phyloP scores from a whole-genome alignment of 2,329 filamentous ascomycete species.

The Hirsutella minnesotensis region DNA sequence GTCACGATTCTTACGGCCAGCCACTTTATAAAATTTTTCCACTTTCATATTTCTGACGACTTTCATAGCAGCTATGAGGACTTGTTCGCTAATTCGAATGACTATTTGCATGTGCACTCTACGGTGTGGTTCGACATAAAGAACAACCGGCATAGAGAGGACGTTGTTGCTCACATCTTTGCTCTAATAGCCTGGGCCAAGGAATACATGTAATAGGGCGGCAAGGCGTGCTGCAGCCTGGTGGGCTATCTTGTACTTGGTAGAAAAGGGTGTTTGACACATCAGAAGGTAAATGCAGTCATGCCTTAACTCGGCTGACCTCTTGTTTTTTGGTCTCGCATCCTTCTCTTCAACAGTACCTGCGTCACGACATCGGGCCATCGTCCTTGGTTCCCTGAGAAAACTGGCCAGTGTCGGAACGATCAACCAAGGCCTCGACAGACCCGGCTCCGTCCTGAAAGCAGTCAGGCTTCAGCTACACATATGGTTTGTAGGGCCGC shows the following conservation, averaged over 20 bases:
- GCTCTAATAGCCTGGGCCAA: conserved; percentile 1
- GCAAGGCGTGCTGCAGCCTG: neutral
- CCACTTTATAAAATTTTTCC: neutral
- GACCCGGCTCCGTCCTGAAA: neutral
- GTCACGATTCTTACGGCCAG: neutral
- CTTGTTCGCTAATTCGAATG: neutral
- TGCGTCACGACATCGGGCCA: neutral
- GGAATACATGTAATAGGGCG: neutral
- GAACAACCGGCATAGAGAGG: neutral
- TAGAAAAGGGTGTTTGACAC: neutral
- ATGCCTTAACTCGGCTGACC: neutral
- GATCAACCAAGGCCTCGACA: neutral
- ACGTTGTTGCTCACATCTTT: conserved; percentile 1
- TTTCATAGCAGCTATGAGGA: neutral
- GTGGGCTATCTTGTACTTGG: neutral
- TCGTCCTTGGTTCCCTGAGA: neutral
- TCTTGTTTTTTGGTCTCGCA: neutral
- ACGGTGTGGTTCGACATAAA: neutral
- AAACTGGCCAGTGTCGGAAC: neutral
- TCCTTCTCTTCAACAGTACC: neutral
- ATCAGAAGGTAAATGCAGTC: neutral
- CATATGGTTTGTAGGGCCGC: neutral
- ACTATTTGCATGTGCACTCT: conserved; percentile 1
- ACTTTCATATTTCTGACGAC: neutral
- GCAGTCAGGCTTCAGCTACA: neutral